These are phyloP conservation scores for Aspergillus thermomutatus DNA, from an alignment of 2,329 filamentous ascomycete species.

Conservation along the genomic window DNA sequence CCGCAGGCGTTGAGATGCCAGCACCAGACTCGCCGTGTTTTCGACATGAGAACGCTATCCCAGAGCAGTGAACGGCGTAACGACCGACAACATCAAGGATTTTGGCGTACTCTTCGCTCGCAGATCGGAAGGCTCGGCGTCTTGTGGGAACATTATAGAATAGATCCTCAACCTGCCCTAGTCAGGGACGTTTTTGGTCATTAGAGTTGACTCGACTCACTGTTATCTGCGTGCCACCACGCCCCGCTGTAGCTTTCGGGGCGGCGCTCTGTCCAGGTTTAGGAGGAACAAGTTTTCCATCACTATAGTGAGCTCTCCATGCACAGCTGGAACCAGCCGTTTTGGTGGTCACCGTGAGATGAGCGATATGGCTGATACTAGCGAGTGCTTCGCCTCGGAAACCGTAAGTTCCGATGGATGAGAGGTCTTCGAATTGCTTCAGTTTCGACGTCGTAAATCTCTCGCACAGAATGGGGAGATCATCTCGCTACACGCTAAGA, in stretches of 20 bases:
- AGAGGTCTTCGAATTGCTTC: conserved; percentile 86
- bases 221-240: conserved; percentile 88
- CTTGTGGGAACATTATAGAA: conserved; percentile 96
- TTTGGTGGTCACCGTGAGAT: conserved; percentile 90
- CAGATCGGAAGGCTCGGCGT: conserved; percentile 81
- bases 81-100: conserved; percentile 92
- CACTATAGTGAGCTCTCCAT: conserved; percentile 84
- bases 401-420: conserved; percentile 90
- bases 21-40: conserved; percentile 86
- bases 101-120: conserved; percentile 95
- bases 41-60: conserved; percentile 95
- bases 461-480: conserved; percentile 87
- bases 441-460: conserved; percentile 97
- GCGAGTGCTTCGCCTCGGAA: conserved; percentile 94
- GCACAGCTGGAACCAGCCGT: conserved; percentile 84
- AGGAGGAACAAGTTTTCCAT: conserved; percentile 73
- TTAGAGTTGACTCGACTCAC: conserved; percentile 40
- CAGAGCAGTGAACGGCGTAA: conserved; percentile 86
- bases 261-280: conserved; percentile 86
- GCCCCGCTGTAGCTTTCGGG: conserved; percentile 82
- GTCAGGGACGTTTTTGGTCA: conserved; percentile 1
- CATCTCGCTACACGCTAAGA: conserved; percentile 65
- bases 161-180: conserved; percentile 71
- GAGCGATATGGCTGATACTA: conserved; percentile 97
- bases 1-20: conserved; percentile 73